A percentile compares a stretch with the other conserved stretches of the same genome.
phyloP scores from a whole-genome alignment of 495 filamentous ascomycete genomes.

The Letharia columbiana region DNA sequence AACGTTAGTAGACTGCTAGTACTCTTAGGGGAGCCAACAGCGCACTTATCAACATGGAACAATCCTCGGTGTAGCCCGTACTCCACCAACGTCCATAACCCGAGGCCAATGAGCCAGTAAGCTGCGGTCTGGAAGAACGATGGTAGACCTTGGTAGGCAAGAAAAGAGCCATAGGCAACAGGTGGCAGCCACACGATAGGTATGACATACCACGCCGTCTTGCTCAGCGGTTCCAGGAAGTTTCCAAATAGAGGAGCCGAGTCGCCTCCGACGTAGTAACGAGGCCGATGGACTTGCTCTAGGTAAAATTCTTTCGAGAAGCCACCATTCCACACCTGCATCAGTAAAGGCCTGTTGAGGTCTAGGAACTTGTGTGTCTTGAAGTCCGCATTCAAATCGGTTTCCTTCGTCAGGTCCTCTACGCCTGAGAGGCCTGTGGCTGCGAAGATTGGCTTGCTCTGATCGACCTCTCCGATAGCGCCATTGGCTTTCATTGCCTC shows the following conservation, averaged over 20 bases:
- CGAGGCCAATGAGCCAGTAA: constrained; percentile 59
- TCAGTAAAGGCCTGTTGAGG: constrained; percentile 71
- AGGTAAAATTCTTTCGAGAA: constrained; percentile 94
- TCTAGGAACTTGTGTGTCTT: constrained; percentile 89
- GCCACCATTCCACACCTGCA: constrained; percentile 80
- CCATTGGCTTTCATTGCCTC: constrained; percentile 32
- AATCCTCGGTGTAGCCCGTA: constrained; percentile 85
- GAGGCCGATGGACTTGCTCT: constrained; percentile 87
- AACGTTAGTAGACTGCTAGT: constrained; percentile 4
- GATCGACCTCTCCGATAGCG: constrained; percentile 20
- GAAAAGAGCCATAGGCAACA: constrained; percentile 62
- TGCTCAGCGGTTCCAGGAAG: constrained; percentile 88
- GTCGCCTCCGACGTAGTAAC: constrained; percentile 86
- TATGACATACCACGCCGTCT: constrained; percentile 88
- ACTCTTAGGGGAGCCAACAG: background rate
- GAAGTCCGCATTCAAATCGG: constrained; percentile 66
- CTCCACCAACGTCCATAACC: constrained; percentile 83
- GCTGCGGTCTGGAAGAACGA: constrained; percentile 35
- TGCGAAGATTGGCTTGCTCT: constrained; percentile 48
- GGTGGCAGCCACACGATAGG: constrained; percentile 80
- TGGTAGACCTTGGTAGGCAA: constrained; percentile 53
- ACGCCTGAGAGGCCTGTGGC: constrained; percentile 75
- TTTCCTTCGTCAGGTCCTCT: constrained; percentile 80
- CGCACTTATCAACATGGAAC: constrained; percentile 89
- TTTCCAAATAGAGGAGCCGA: constrained; percentile 96